Base-by-base conservation (phyloP, 2,329 filamentous ascomycete species). In the Hypoxylon sp. region DNA sequence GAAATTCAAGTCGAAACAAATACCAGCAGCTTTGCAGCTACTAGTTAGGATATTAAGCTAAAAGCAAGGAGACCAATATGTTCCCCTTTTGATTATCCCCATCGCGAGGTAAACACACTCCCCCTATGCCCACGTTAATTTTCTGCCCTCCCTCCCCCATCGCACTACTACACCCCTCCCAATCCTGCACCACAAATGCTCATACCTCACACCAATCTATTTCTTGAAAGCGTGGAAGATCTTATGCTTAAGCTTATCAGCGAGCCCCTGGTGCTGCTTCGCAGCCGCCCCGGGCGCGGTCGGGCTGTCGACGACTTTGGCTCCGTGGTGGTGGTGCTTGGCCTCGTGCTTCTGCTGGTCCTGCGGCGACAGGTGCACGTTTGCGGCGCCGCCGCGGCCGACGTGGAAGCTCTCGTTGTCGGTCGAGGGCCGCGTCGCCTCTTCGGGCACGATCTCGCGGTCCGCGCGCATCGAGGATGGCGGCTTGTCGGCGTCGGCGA, bases 381-480 rank as follows among this genome's bases (percentile, higher is more conserved):
- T 90, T 56, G 87, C 88, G 9, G 85, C 86, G 64, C 88, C 88
- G 74, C 88, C 88, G 33, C 88, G 87, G 63, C 88, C 88, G 44
- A 83, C 85, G 80, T 90, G 87, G 78, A 83, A 86, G 75, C 64
- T 67, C 56, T 87, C 85, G 64, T 79, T 76, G 57, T 81, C 80
- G 14, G 87, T 83, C 53, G 80, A 78, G 29, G 82, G 80, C 26
- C 86, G 85, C 55, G 83, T 76, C 22, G 87, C 87, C 17, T 76
- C 81, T 52, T 86, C 84, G 47, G 88, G 87, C 17, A 90, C 75
- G 44, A 86, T 64, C 54, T 88, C 86, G 67, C 80, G 76, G 79
- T 90, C 87, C 26, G 76, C 79, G 73, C 87, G 85, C 52, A 78
- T 67, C 47, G 79, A 67, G 3, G 80, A 53, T 31, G 81, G 75